Evolutionary conservation across 2,329 filamentous ascomycete species (phyloP).

Genomic region (Trichoderma lentiforme): DNA sequence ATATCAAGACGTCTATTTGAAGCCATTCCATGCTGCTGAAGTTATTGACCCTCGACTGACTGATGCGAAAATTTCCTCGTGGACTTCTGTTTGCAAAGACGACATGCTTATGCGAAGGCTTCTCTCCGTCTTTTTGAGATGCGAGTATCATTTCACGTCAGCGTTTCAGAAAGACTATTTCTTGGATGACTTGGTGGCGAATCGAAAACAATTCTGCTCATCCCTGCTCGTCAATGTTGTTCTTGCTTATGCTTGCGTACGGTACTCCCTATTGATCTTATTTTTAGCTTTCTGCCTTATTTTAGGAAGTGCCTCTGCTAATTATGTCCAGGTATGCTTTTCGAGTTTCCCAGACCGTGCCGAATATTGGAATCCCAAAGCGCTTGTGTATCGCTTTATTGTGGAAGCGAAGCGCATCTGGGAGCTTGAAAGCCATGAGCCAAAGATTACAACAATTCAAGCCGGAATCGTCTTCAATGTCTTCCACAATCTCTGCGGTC

Average conservation of each 20-base stretch:
- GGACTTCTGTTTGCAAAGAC: slow-evolving; percentile 20
- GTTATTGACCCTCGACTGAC: slow-evolving; percentile 31
- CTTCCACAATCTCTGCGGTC: background rate
- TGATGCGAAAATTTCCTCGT: slow-evolving; percentile 19
- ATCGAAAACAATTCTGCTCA: background rate
- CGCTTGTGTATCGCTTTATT: slow-evolving; percentile 2
- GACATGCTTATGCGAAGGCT: slow-evolving; percentile 20
- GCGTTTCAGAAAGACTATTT: slow-evolving; percentile 23
- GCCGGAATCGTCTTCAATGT: slow-evolving; percentile 8
- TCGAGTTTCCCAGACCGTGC: background rate
- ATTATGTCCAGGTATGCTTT: background rate
- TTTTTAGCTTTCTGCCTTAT: background rate
- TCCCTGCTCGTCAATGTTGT: background rate
- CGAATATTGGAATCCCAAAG: slow-evolving; percentile 16
- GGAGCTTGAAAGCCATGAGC: background rate
- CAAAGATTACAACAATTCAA: slow-evolving; percentile 9
- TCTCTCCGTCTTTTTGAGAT: slow-evolving; percentile 18
- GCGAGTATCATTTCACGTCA: slow-evolving; percentile 20
- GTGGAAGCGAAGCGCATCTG: slow-evolving; percentile 10
- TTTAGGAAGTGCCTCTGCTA: background rate
- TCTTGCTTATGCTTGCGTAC: background rate
- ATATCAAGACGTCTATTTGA: slow-evolving; percentile 23
- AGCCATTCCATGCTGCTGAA: slow-evolving; percentile 23
- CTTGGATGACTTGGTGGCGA: slow-evolving; percentile 19
- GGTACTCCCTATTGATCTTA: background rate